A percentile compares a stretch with the other conserved stretches of the same genome.
These are phyloP conservation scores for Actinomortierella wolfii DNA, from an alignment of 371 early-diverging fungal genomes.

Conservation along the genomic window DNA sequence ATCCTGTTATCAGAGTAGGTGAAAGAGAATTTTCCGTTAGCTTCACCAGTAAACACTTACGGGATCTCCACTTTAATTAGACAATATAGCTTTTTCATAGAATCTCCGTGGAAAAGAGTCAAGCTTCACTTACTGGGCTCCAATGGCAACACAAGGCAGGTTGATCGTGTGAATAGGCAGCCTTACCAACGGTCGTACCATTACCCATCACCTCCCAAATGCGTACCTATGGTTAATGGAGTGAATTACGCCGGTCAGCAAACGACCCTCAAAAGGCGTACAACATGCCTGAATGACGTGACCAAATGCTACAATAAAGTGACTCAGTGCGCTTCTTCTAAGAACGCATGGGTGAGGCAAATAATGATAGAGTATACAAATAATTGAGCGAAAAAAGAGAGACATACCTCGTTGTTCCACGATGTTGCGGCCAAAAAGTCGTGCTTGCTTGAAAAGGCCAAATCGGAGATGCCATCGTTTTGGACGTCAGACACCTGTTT, in stretches of 20 bases:
- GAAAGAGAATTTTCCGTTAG: too few species aligned
- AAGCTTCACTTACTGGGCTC: slow-evolving; percentile 70
- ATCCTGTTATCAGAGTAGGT: slow-evolving; percentile 63
- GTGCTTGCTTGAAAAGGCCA: slow-evolving; percentile 80
- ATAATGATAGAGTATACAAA: too few species aligned
- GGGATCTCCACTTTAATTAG: too few species aligned
- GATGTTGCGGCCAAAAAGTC: slow-evolving; percentile 87
- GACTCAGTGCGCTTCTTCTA: too few species aligned
- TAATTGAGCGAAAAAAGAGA: neutral
- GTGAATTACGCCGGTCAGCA: too few species aligned
- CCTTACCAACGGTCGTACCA: slow-evolving; percentile 78
- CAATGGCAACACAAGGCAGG: slow-evolving; percentile 87
- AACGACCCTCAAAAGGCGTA: too few species aligned
- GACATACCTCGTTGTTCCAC: slow-evolving; percentile 89
- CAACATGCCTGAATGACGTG: too few species aligned
- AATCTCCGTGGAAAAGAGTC: neutral
- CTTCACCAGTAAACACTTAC: too few species aligned
- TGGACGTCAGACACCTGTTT: slow-evolving; percentile 70
- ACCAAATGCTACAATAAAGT: too few species aligned
- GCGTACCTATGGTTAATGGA: slow-evolving; percentile 79
- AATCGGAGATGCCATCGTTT: slow-evolving; percentile 80
- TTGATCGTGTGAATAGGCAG: slow-evolving; percentile 82
- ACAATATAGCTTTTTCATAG: too few species aligned
- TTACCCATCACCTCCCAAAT: slow-evolving; percentile 87
- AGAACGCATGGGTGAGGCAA: too few species aligned